Evolutionary conservation across 129 eudicot genomes (phyloP), one percentile per base, ranked within the genome.

Genomic region (Lactuca sativa): DNA sequence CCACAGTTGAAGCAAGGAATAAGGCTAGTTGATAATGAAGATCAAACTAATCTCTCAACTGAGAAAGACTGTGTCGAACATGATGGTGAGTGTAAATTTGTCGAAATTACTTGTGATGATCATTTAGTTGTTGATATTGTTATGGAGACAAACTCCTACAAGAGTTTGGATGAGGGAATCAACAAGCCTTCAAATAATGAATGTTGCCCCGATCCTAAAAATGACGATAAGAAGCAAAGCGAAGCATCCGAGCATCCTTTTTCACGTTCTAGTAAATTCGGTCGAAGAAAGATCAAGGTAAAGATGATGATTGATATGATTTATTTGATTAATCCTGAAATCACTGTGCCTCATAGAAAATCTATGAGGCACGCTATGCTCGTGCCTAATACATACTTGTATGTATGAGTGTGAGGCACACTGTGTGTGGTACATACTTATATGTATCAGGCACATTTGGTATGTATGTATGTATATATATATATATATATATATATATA

Each of bases 51-150:
- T 61, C 12, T 62, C 15, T 71, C 82, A 4, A 43, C 36, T 2
- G 92, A 81, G 62, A 83, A 79, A 69, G 87, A 81, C 55, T 67
- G 81, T 52, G 65, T 44, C 44, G 89, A 79, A 31, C 79, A 67
- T 73, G 89, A 86, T 43, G 84, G 80, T 77, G 88, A 86, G 57
- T 79, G 88, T 53, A 89, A 86, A 89, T 89, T 83, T 70, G 96
- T 82, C 93, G 93, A 89, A 66, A 86, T 62, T 33, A 89, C 87
- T 62, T 69, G 73, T 65, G 54, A 56, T 56, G 59, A 62, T 12
- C 52, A 3, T 65, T 69, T 83, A 64, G 74, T 70, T 70, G 77
- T 76, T 66, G 77, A 82, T 63, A 60, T 48, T 41, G 67, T 59
- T 25, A 62, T 30, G 3, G 58, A 47, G 59, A 68, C 47, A 8